Evolutionary conservation across 2,329 filamentous ascomycete genomes (phyloP), one percentile per base, ranked within the genome.

Genomic region (Colletotrichum sp.): DNA sequence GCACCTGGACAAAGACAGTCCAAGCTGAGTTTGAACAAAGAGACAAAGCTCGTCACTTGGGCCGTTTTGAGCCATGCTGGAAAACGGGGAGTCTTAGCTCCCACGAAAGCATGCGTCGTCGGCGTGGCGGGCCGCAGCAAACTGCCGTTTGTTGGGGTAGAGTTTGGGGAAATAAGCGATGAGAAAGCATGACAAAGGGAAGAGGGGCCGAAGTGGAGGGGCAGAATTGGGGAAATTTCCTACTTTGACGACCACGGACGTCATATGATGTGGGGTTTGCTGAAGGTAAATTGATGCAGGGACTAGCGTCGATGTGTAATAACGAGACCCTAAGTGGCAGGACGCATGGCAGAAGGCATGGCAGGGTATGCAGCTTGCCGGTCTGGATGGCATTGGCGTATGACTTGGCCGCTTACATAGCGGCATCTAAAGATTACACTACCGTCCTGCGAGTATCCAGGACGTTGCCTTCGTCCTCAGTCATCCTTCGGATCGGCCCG

Each of bases 151-250:
- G 32, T 58, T 34, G 32, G 26, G 55, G 24, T 59, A 68, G 28
- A 30, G 55, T 71, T 66, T 56, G 73, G 24, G 69, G 69, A 18
- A 73, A 73, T 73, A 73, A 75, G 73, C 73, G 58, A 75, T 73
- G 69, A 73, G 64, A 73, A 73, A 73, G 73, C 73, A 75, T 75
- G 73, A 75, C 69, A 75, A 75, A 75, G 73, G 48, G 62, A 52
- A 52, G 43, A 67, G 69, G 69, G 73, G 61, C 62, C 21, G 30
- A 26, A 48, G 48, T 28, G 21, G 73, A 48, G 69, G 62, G 62
- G 55, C 55, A 62, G 16, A n/a, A 67, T 72, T 67, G 55, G 58
- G 34, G 63, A 58, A 36, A 34, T 10, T 58, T 38, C 18, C 21
- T 16, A 24, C 12, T 12, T 28, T 32, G 13, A 64, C 13, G 30